Percentiles rank a stretch among this genome's conserved stretches.
Conservation (phyloP, 2,329 filamentous ascomycete genomes). For the Metarhizium rileyi region DNA sequence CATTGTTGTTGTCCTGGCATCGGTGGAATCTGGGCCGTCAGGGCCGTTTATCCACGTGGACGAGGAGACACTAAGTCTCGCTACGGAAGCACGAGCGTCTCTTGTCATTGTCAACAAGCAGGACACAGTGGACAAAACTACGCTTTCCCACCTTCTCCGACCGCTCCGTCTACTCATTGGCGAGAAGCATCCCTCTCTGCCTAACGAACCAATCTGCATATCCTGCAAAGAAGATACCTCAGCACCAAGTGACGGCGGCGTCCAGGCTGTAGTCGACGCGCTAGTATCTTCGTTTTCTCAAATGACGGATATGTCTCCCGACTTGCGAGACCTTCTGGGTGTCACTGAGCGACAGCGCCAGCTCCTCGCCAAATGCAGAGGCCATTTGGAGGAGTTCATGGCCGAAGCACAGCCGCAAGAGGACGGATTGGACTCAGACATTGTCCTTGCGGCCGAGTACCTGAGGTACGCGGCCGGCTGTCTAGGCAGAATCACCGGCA, state of each 20-base stretch:
- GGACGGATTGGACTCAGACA: slow-evolving; percentile 52
- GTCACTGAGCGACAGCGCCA: slow-evolving; percentile 84
- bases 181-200: slow-evolving; percentile 15
- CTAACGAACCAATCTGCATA: slow-evolving; percentile 38
- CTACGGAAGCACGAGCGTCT: slow-evolving; percentile 35
- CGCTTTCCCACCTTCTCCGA: slow-evolving; percentile 28
- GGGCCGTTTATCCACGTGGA: slow-evolving; percentile 40
- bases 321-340: slow-evolving; percentile 76
- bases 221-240: slow-evolving; percentile 58
- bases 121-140: slow-evolving; percentile 33
- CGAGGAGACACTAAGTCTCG: slow-evolving; percentile 44
- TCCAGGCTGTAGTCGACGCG: slow-evolving; percentile 57
- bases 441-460: slow-evolving; percentile 84
- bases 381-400: slow-evolving; percentile 65
- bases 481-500: slow-evolving; percentile 80
- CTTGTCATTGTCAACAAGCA: slow-evolving; percentile 55
- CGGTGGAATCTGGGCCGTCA: slow-evolving; percentile 46
- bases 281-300: slow-evolving; percentile 58
- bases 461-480: slow-evolving; percentile 70
- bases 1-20: slow-evolving; percentile 71
- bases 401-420: slow-evolving; percentile 36
- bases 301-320: slow-evolving; percentile 61
- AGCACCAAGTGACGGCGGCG: slow-evolving; percentile 43
- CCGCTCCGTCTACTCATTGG: slow-evolving; percentile 24
- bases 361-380: slow-evolving; percentile 64